phyloP scores from a whole-genome alignment of 2,329 filamentous ascomycete species.

The Colletotrichum cordylinicola region DNA sequence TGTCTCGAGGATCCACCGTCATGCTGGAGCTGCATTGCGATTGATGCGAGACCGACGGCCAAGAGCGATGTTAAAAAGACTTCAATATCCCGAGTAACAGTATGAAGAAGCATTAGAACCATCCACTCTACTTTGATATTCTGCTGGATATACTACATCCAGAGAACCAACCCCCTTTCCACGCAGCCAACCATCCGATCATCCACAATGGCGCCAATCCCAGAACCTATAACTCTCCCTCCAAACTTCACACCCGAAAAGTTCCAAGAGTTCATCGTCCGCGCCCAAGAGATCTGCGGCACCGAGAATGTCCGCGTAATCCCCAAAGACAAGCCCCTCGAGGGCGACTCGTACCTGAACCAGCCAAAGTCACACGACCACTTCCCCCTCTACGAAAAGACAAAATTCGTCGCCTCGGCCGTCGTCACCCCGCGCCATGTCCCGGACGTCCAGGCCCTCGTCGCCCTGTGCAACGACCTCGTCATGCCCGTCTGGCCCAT shows the following conservation, averaged over 20 bases:
- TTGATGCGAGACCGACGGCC: not conserved
- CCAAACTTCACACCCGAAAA: conserved; percentile 16
- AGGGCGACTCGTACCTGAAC: conserved; percentile 23
- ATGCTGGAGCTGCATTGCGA: not conserved
- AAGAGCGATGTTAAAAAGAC: not conserved
- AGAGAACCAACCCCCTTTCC: not conserved
- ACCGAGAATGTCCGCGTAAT: conserved; percentile 28
- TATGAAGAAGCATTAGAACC: not conserved
- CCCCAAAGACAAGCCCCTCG: conserved; percentile 6
- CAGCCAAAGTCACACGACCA: conserved; percentile 38
- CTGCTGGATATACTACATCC: not conserved
- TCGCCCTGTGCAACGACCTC: conserved; percentile 38
- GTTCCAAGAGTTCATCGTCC: conserved; percentile 27
- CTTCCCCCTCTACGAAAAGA: conserved; percentile 43
- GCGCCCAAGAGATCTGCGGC: conserved; percentile 26
- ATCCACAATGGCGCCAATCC: not conserved
- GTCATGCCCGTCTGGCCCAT: conserved; percentile 41
- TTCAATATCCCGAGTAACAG: not conserved
- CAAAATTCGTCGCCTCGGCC: conserved; percentile 47
- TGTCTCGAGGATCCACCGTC: not conserved
- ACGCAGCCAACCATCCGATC: not conserved
- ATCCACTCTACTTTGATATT: not conserved
- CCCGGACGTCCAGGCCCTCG: conserved; percentile 49
- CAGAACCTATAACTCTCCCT: conserved; percentile 9
- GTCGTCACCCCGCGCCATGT: conserved; percentile 38